Percentiles rank a stretch among this genome's conserved stretches.
Conservation (phyloP, 2,329 filamentous ascomycete genomes). For the Lithohypha guttulata region DNA sequence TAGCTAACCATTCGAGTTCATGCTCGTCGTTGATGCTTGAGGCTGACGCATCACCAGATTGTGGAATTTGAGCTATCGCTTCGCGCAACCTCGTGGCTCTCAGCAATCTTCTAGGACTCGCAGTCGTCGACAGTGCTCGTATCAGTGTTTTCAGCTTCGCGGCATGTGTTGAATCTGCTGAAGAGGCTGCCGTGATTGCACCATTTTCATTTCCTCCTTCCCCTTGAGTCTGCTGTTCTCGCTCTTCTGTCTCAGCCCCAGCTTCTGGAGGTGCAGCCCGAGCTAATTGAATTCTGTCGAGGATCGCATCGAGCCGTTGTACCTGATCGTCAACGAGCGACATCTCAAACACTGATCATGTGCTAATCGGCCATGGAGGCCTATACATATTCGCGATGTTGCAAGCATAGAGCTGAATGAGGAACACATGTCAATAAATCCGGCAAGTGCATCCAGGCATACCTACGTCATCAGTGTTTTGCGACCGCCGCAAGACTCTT, state of each 20-base stretch:
- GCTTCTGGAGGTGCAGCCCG: conserved; percentile 18
- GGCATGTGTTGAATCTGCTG: conserved; percentile 22
- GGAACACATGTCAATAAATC: too few species aligned
- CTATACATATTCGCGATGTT: too few species aligned
- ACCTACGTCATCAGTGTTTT: too few species aligned
- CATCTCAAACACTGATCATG: too few species aligned
- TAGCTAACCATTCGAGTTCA: conserved; percentile 80
- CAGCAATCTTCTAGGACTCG: conserved; percentile 54
- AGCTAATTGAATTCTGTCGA: conserved; percentile 47
- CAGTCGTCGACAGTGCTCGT: conserved; percentile 59
- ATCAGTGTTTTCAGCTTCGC: conserved; percentile 51
- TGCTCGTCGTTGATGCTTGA: conserved; percentile 30
- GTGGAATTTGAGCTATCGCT: conserved; percentile 50
- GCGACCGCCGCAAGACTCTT: too few species aligned
- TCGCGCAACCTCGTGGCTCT: conserved; percentile 48
- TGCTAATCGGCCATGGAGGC: too few species aligned
- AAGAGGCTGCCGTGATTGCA: conserved; percentile 10
- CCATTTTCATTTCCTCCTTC: conserved; percentile 1
- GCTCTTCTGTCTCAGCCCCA: conserved; percentile 12
- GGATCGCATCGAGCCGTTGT: conserved; percentile 45
- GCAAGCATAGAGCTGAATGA: too few species aligned
- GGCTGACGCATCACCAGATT: background rate
- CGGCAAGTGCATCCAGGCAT: too few species aligned
- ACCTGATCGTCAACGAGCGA: conserved; percentile 35
- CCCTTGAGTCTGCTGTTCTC: conserved; percentile 11